Percentiles rank a stretch among this genome's conserved stretches.
phyloP scores from a whole-genome alignment of 2,329 filamentous ascomycete genomes.

The Hypoxylon sp. region DNA sequence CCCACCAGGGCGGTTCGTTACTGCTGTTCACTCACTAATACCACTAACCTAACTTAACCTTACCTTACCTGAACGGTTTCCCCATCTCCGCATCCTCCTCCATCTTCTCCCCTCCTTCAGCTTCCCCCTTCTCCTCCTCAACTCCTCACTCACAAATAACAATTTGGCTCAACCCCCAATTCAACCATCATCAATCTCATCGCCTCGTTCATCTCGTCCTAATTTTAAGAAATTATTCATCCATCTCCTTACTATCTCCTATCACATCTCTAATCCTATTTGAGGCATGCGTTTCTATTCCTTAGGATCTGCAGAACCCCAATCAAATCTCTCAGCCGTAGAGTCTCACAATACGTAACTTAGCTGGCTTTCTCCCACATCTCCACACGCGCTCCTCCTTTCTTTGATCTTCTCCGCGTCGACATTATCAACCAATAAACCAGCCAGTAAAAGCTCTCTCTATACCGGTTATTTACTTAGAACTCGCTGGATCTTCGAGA shows the following conservation, averaged over 20 bases:
- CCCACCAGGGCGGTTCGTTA: conserved; percentile 33
- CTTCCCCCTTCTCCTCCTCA: conserved; percentile 40
- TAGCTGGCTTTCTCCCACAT: conserved; percentile 35
- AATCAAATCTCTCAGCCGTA: conserved; percentile 27
- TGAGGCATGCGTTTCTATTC: neutral
- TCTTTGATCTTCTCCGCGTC: conserved; percentile 42
- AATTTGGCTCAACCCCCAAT: conserved; percentile 47
- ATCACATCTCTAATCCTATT: conserved; percentile 10
- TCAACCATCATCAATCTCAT: conserved; percentile 37
- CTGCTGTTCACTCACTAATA: conserved; percentile 20
- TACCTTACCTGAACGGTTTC: conserved; percentile 42
- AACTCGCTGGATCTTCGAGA: conserved; percentile 31
- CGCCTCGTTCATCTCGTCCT: conserved; percentile 11
- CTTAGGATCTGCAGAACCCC: neutral
- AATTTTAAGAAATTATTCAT: conserved; percentile 6
- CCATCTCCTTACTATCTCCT: conserved; percentile 6
- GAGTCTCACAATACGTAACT: conserved; percentile 32
- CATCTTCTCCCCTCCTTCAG: conserved; percentile 37
- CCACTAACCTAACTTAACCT: conserved; percentile 21
- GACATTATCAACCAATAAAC: conserved; percentile 40
- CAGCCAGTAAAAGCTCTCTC: conserved; percentile 34
- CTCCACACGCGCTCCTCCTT: conserved; percentile 43
- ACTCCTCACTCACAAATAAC: conserved; percentile 49
- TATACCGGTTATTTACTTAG: conserved; percentile 38
- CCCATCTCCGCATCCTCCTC: conserved; percentile 54